Conservation (phyloP, 139 green algal species). For the Picochlorum sp. region DNA sequence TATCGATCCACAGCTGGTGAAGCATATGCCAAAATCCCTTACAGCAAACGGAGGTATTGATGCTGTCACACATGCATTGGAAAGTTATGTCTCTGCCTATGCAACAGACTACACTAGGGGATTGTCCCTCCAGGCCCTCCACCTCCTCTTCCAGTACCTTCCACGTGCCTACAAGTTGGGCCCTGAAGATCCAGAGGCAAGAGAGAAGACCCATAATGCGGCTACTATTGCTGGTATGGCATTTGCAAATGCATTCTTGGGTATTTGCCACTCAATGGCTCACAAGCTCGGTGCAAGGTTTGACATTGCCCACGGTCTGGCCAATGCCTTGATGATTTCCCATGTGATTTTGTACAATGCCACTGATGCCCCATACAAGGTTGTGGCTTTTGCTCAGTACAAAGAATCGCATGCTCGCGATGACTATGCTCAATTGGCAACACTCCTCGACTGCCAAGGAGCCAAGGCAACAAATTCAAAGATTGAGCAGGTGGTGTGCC, state of each 20-base stretch:
- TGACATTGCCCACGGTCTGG: conserved; percentile 55
- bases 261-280: conserved; percentile 59
- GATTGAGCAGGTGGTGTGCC: conserved; percentile 35
- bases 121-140: conserved; percentile 27
- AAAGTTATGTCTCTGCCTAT: conserved; percentile 54
- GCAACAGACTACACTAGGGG: conserved; percentile 59
- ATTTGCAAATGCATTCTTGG: conserved; percentile 69
- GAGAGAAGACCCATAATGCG: conserved; percentile 60
- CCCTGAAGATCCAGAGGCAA: conserved; percentile 38
- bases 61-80: conserved; percentile 54
- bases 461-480: conserved; percentile 40
- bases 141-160: conserved; percentile 54
- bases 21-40: conserved; percentile 52
- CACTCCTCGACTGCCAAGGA: conserved; percentile 42
- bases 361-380: conserved; percentile 53
- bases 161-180: conserved; percentile 39
- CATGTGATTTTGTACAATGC: conserved; percentile 67
- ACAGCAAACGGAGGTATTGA: conserved; percentile 60
- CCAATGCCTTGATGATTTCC: conserved; percentile 56
- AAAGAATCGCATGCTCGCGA: conserved; percentile 41
- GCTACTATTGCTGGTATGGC: conserved; percentile 68
- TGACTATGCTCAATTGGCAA: conserved; percentile 48
- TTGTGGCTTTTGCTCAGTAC: conserved; percentile 66
- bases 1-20: conserved; percentile 29
- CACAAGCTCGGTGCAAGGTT: conserved; percentile 34